Percentiles rank a stretch among this genome's conserved stretches.
Evolutionary conservation across 257 asterid species (phyloP).

Genomic region (Nicotiana undulata): DNA sequence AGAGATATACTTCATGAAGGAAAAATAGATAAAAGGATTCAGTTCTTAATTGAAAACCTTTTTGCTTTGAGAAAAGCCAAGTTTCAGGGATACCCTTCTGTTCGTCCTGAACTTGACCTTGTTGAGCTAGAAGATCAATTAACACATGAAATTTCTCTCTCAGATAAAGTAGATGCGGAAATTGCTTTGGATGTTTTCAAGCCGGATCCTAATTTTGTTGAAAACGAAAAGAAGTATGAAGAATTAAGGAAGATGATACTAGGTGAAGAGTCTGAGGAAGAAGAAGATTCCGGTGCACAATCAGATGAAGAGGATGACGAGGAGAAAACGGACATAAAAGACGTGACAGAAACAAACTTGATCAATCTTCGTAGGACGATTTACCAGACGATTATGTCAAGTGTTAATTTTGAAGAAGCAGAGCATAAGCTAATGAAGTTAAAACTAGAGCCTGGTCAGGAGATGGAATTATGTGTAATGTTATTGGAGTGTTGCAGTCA

Average conservation of each 20-base stretch:
- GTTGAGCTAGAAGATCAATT: conserved; percentile 35
- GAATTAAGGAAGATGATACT: not conserved
- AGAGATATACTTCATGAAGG: conserved; percentile 13
- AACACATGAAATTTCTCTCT: conserved; percentile 40
- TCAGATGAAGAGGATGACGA: not conserved
- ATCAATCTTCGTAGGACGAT: conserved; percentile 5
- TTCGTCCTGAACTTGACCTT: conserved; percentile 19
- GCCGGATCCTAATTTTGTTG: conserved; percentile 7
- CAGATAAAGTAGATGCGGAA: conserved; percentile 33
- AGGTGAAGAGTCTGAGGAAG: not conserved
- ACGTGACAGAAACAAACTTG: not conserved
- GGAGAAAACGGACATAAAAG: not conserved
- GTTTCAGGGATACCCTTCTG: conserved; percentile 15
- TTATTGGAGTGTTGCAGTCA: conserved; percentile 13
- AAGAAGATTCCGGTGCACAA: not conserved
- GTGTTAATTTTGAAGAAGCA: conserved; percentile 12
- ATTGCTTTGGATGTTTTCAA: conserved; percentile 22
- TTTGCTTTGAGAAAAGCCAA: conserved; percentile 6
- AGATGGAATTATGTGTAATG: conserved; percentile 12
- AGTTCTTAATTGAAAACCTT: conserved; percentile 20
- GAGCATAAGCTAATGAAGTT: conserved; percentile 2
- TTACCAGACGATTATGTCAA: conserved; percentile 8
- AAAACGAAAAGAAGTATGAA: not conserved
- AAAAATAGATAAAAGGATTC: not conserved
- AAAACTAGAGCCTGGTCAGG: conserved; percentile 6